Base-by-base conservation (phyloP, 1,284 basidiomycete genomes). In the Coniferiporia weirii region DNA sequence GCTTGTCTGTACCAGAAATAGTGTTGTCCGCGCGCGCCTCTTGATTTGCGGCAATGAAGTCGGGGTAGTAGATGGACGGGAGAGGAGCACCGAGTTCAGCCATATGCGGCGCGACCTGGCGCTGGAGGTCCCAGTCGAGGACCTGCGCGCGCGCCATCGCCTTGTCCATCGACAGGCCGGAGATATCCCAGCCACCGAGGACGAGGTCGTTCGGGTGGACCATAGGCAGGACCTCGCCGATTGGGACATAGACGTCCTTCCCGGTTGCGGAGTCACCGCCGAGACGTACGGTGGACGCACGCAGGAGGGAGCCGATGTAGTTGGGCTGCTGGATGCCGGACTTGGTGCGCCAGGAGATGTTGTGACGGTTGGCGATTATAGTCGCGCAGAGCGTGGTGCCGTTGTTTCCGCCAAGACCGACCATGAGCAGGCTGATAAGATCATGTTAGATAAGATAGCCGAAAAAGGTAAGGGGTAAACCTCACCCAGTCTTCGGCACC, bases 151-250 rank as follows among this genome's bases (percentile, higher is more conserved):
- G 93, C 63, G 82, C 77, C 94, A 98, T 98, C 34, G 97, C 94
- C 74, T 89, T 82, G 75, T 98, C 95, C 77, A 99, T 82, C 56
- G 85, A 75, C 48, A 87, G 59, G 57, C 86, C 83, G 52, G 93
- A 97, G 70, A 99, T 98, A 71, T 99, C 96, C 97, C 96, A 99
- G 36, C 96, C 97, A 60, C 95, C 93, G 66, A 98, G 83, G 64
- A 98, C 94, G 69, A 99, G 87, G 76, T 99, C 97, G 73, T 98
- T 96, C 65, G 96, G 96, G 79, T 98, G 95, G 58, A 98, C 95
- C 93, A 97, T 98, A 61, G 96, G 96, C 52, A 98, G 82, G 66
- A 98, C 86, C 69, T 97, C 95, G 47, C 87, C 91, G 72, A 98
- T 80, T 49, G 96, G 96, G 64, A 98, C 89, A 71, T 95, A 83